phyloP scores from a whole-genome alignment of 148 eudicot genomes.

The Amaranthus hypochondriacus region DNA sequence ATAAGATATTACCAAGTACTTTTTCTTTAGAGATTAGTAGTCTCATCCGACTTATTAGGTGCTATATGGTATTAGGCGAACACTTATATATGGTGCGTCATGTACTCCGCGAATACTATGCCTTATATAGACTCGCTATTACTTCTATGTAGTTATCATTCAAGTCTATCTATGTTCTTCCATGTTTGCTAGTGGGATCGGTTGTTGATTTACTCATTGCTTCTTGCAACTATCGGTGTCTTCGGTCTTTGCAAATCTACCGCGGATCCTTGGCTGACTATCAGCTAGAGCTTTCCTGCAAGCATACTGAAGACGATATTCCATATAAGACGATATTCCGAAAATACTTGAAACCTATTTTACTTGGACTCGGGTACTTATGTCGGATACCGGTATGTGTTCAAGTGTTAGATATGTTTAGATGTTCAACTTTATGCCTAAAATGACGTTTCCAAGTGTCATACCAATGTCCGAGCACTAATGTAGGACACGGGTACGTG shows the following conservation, averaged over 20 bases:
- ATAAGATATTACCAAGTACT: slow-evolving; percentile 22
- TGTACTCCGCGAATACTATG: slow-evolving; percentile 1
- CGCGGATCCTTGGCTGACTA: slow-evolving; percentile 91
- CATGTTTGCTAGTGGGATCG: slow-evolving; percentile 16
- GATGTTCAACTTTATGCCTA: background rate
- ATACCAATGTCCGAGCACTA: too few species aligned
- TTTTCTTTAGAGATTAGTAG: slow-evolving; percentile 15
- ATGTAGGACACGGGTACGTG: too few species aligned
- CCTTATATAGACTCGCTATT: too few species aligned
- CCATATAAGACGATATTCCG: slow-evolving; percentile 6
- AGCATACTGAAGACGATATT: slow-evolving; percentile 62
- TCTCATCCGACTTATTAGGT: background rate
- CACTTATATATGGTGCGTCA: slow-evolving; percentile 17
- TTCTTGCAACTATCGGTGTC: slow-evolving; percentile 49
- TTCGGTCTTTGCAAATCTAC: slow-evolving; percentile 85
- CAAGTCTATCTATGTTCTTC: slow-evolving; percentile 21
- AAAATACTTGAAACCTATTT: background rate
- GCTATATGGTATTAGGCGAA: slow-evolving; percentile 10
- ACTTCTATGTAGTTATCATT: background rate
- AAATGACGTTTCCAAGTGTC: too few species aligned
- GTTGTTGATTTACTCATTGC: slow-evolving; percentile 20
- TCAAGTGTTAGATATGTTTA: background rate
- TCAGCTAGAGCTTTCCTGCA: slow-evolving; percentile 98
- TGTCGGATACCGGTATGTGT: too few species aligned
- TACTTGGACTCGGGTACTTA: too few species aligned